Conservation (phyloP, 2,329 filamentous ascomycete species). For the Clarireedia hainanense region DNA sequence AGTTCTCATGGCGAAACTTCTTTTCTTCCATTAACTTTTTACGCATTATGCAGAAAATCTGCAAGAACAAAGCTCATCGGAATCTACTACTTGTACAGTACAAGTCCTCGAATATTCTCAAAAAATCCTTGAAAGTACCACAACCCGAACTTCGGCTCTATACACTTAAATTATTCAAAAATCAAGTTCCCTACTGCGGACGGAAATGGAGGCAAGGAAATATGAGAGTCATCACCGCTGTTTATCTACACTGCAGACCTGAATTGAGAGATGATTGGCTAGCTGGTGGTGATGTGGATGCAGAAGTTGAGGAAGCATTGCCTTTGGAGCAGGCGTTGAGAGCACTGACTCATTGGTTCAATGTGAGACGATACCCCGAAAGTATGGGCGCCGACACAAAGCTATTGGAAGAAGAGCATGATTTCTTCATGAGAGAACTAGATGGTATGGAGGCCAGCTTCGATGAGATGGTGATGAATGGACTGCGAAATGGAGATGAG, state of each 20-base stretch:
- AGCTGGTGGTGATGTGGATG: conserved; percentile 82
- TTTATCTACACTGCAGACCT: conserved; percentile 88
- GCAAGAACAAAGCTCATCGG: conserved; percentile 89
- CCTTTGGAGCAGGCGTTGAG: conserved; percentile 86
- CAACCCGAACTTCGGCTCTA: conserved; percentile 83
- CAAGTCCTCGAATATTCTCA: conserved; percentile 86
- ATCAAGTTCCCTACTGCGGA: conserved; percentile 94
- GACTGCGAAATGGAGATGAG: conserved; percentile 17
- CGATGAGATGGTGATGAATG: conserved; percentile 23
- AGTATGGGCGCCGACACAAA: conserved; percentile 52
- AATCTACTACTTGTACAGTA: conserved; percentile 92
- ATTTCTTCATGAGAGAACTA: conserved; percentile 72
- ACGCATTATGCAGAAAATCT: conserved; percentile 94
- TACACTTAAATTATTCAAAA: conserved; percentile 97
- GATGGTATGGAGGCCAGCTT: conserved; percentile 55
- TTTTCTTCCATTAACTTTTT: conserved; percentile 93
- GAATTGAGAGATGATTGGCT: conserved; percentile 95
- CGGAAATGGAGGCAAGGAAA: conserved; percentile 97
- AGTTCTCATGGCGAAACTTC: conserved; percentile 90
- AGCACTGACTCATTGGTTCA: conserved; percentile 90
- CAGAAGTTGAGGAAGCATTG: conserved; percentile 85
- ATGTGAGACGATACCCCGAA: conserved; percentile 73
- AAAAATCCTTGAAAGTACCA: conserved; percentile 84
- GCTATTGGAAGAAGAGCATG: conserved; percentile 62
- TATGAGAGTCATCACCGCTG: conserved; percentile 96